Percentiles rank a stretch among this genome's conserved stretches.
Evolutionary conservation across 2,329 filamentous ascomycete species (phyloP).

Genomic region (Madurella fahalii): DNA sequence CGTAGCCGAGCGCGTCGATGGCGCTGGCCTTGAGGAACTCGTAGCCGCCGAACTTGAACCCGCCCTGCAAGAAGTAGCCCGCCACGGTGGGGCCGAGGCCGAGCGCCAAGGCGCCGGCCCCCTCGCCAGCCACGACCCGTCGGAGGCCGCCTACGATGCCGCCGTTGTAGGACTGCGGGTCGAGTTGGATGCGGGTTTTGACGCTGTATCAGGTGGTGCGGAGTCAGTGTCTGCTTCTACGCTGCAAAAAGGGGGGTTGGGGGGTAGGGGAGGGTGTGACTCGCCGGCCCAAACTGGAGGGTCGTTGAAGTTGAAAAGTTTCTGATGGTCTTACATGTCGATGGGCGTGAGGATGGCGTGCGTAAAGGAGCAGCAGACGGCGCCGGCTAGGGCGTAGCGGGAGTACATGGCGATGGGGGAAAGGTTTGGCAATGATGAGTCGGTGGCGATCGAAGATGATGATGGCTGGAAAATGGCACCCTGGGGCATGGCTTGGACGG

Average conservation of each 20-base stretch:
- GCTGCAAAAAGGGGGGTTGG: too few species aligned
- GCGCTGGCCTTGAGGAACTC: constrained; percentile 94
- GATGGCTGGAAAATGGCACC: too few species aligned
- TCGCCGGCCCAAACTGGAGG: neutral
- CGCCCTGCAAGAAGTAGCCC: constrained; percentile 91
- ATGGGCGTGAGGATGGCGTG: constrained; percentile 94
- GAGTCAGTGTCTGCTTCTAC: neutral
- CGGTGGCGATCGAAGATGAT: too few species aligned
- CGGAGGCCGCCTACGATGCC: constrained; percentile 83
- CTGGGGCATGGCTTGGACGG: too few species aligned
- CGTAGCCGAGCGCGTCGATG: constrained; percentile 75
- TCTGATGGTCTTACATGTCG: constrained; percentile 75
- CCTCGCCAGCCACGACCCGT: constrained; percentile 79
- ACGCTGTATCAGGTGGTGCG: constrained; percentile 52
- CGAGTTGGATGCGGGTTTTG: constrained; percentile 94
- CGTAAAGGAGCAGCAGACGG: constrained; percentile 94
- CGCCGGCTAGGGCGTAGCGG: constrained; percentile 92
- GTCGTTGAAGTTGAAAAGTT: constrained; percentile 30
- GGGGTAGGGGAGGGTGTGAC: neutral
- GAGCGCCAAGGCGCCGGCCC: constrained; percentile 79
- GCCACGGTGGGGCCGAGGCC: constrained; percentile 81
- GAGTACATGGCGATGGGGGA: constrained; percentile 62
- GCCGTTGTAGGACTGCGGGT: constrained; percentile 82
- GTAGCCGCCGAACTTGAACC: constrained; percentile 92
- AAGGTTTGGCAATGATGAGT: too few species aligned